A percentile compares a stretch with the other conserved stretches of the same genome.
Conservation (phyloP, 2,329 filamentous ascomycete genomes). For the Alternaria sp. region DNA sequence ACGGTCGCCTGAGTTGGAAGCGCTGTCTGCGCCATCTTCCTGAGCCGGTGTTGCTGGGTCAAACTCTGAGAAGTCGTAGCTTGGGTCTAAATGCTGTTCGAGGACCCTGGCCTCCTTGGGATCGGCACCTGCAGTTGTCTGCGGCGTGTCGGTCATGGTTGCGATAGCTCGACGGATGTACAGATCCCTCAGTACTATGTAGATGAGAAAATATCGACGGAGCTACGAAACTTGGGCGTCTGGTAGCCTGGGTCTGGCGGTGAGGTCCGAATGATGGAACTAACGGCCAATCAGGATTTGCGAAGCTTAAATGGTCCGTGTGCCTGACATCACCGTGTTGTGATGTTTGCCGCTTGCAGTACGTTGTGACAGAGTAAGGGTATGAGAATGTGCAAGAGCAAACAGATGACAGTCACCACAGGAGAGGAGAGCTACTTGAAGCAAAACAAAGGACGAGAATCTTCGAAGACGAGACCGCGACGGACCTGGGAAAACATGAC, state of each 20-base stretch:
- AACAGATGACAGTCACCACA: background rate
- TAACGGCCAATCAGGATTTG: constrained; percentile 32
- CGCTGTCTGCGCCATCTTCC: constrained; percentile 34
- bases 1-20: constrained; percentile 31
- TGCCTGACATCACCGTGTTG: constrained; percentile 40
- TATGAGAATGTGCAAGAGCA: background rate
- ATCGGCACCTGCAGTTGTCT: constrained; percentile 37
- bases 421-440: constrained; percentile 1
- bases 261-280: constrained; percentile 24
- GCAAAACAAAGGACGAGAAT: constrained; percentile 8
- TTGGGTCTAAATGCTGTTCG: constrained; percentile 53
- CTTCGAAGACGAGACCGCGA: constrained; percentile 11
- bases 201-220: background rate
- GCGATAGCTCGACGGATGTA: constrained; percentile 6
- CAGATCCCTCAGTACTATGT: background rate
- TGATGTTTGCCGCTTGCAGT: constrained; percentile 4
- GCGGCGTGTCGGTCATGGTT: constrained; percentile 42
- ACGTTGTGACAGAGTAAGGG: constrained; percentile 9
- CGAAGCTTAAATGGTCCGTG: constrained; percentile 40
- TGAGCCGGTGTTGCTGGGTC: constrained; percentile 43
- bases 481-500: constrained; percentile 17
- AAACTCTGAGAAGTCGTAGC: constrained; percentile 53
- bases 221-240: constrained; percentile 10
- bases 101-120: constrained; percentile 49
- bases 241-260: constrained; percentile 23